Percentiles rank a stretch among this genome's conserved stretches.
These are phyloP conservation scores for Aristolochia contorta DNA, from an alignment of 164 flowering plant species.

Conservation along the genomic window DNA sequence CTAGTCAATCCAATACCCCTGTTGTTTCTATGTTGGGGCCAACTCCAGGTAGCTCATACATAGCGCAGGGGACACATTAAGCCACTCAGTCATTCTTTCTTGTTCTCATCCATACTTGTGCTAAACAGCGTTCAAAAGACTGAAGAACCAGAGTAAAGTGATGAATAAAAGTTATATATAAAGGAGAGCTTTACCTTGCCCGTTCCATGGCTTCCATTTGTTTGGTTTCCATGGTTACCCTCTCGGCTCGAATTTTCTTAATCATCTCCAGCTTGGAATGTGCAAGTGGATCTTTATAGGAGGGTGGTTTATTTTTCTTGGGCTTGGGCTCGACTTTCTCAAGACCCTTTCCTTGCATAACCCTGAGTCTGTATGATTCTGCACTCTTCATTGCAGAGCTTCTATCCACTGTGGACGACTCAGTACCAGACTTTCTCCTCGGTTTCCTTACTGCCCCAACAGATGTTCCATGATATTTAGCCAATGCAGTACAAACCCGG, in stretches of 20 bases:
- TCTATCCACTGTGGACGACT: conserved; percentile 12
- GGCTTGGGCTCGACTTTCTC: conserved; percentile 9
- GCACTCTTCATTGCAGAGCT: conserved; percentile 19
- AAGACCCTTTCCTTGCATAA: conserved; percentile 14
- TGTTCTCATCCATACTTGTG: too few species aligned
- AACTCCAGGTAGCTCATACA: too few species aligned
- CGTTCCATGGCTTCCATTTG: conserved; percentile 58
- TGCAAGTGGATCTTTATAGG: conserved; percentile 71
- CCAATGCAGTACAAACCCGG: conserved; percentile 53
- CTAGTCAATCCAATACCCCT: too few species aligned
- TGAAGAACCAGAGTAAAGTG: not conserved
- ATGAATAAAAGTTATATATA: not conserved
- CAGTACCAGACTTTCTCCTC: conserved; percentile 36
- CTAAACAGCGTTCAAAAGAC: too few species aligned
- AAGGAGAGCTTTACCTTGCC: conserved; percentile 54
- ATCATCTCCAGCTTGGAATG: conserved; percentile 79
- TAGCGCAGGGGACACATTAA: too few species aligned
- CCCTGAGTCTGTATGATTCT: conserved; percentile 4
- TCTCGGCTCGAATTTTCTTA: conserved; percentile 70
- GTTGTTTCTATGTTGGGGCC: too few species aligned
- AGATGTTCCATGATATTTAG: conserved; percentile 51
- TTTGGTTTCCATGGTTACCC: conserved; percentile 48
- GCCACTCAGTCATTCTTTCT: too few species aligned
- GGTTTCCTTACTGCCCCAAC: conserved; percentile 43
- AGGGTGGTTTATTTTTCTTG: conserved; percentile 32